A percentile compares a stretch with the other conserved stretches of the same genome.
Evolutionary conservation across 352 stramenopile species (phyloP).

Genomic region (Pythium insidiosum): DNA sequence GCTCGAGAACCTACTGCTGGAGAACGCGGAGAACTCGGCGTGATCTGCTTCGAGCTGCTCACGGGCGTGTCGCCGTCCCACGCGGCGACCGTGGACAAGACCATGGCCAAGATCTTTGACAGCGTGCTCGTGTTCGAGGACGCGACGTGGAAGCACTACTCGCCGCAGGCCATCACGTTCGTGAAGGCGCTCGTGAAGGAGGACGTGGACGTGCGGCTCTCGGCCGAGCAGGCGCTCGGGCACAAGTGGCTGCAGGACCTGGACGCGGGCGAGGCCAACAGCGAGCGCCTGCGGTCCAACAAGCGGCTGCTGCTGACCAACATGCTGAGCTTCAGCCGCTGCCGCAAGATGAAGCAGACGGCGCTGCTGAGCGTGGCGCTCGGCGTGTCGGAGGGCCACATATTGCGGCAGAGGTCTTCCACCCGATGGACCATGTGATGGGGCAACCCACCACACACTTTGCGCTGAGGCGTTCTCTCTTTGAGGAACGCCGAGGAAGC

Average conservation of each 20-base stretch:
- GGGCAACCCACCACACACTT: too few species aligned
- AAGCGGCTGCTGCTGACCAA: conserved; percentile 66
- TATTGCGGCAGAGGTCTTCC: too few species aligned
- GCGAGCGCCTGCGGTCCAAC: conserved; percentile 34
- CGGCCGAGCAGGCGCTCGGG: conserved; percentile 51
- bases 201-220: conserved; percentile 50
- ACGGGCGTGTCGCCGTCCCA: conserved; percentile 65
- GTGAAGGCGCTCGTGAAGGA: conserved; percentile 78
- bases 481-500: too few species aligned
- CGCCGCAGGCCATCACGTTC: conserved; percentile 56
- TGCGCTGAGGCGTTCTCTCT: too few species aligned
- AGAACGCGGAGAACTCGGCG: conserved; percentile 57
- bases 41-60: conserved; percentile 74
- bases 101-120: conserved; percentile 81
- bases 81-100: conserved; percentile 57
- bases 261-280: conserved; percentile 13
- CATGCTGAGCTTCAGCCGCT: conserved; percentile 71
- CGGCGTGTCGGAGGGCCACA: conserved; percentile 60
- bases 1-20: conserved; percentile 62
- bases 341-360: conserved; percentile 69
- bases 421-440: too few species aligned
- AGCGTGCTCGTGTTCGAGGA: conserved; percentile 66
- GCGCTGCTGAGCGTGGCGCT: conserved; percentile 64
- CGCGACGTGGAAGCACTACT: conserved; percentile 53
- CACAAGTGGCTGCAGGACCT: conserved; percentile 49